A percentile compares a stretch with the other conserved stretches of the same genome.
Evolutionary conservation across 208 protist genomes (phyloP).

Genomic region (Blastocrithidia nonstop): DNA sequence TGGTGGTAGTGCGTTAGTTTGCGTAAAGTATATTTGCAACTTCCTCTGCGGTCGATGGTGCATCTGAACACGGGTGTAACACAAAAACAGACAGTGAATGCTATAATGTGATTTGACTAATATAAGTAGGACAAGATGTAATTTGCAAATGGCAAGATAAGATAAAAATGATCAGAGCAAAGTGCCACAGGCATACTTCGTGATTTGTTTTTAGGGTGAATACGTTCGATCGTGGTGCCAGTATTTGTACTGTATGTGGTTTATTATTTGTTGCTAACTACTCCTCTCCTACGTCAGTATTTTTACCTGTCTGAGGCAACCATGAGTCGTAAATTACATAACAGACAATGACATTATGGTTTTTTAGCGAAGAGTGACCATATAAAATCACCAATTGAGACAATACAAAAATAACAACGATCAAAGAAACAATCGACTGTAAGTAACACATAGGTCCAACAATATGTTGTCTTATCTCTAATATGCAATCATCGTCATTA

Average conservation of each 20-base stretch:
- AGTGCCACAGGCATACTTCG: slow-evolving; percentile 26
- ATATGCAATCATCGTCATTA: background rate
- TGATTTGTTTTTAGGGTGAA: slow-evolving; percentile 98
- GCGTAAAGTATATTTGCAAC: background rate
- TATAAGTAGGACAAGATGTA: too few species aligned
- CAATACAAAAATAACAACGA: too few species aligned
- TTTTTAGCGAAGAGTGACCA: slow-evolving; percentile 99
- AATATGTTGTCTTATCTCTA: background rate
- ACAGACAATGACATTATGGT: slow-evolving; percentile 97
- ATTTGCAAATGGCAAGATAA: too few species aligned
- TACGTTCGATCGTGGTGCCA: slow-evolving; percentile 98
- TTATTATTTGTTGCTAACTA: slow-evolving; percentile 94
- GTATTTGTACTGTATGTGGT: slow-evolving; percentile 90
- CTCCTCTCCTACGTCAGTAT: slow-evolving; percentile 95
- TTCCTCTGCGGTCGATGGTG: slow-evolving; percentile 1
- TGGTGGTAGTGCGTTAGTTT: background rate
- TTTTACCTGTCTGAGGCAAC: slow-evolving; percentile 97
- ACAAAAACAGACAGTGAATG: background rate
- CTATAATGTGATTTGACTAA: background rate
- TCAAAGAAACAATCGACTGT: too few species aligned
- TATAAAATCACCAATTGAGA: slow-evolving; percentile 68
- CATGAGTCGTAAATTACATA: slow-evolving; percentile 98
- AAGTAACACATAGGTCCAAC: too few species aligned
- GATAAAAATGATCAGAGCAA: too few species aligned
- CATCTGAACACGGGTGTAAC: background rate